phyloP scores from a whole-genome alignment of 108 stramenopile species.

The Aurantiochytrium sp. region DNA sequence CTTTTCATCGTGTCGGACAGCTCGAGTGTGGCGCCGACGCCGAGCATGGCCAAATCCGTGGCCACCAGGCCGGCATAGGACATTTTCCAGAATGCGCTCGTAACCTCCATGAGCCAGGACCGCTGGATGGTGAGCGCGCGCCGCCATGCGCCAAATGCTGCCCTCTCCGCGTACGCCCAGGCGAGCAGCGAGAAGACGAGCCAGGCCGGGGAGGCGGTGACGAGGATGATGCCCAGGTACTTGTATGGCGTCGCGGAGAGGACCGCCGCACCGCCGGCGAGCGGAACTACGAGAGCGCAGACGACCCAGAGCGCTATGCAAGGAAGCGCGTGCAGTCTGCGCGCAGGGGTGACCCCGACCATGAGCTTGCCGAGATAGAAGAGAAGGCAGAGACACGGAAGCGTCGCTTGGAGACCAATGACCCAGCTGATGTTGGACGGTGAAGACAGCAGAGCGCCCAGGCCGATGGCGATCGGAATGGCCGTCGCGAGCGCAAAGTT shows the following conservation, averaged over 20 bases:
- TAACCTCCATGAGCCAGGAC: not conserved
- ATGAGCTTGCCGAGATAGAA: not conserved
- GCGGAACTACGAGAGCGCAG: not conserved
- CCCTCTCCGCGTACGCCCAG: not conserved
- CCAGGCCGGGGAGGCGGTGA: no score
- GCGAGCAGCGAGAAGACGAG: no score
- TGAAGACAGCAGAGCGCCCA: not conserved
- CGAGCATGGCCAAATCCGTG: not conserved
- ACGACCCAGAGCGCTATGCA: not conserved
- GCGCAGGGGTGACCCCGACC: not conserved
- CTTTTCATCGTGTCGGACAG: not conserved
- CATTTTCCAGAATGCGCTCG: not conserved
- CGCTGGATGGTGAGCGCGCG: not conserved
- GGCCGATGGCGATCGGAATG: not conserved
- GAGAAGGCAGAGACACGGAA: not conserved
- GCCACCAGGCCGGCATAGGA: not conserved
- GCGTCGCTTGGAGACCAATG: not conserved
- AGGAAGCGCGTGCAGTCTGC: not conserved
- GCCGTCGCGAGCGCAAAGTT: not conserved
- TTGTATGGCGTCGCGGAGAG: no score
- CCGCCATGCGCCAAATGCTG: not conserved
- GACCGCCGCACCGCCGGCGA: not conserved
- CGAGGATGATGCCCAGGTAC: no score
- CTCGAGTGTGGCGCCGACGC: not conserved
- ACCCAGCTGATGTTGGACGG: not conserved